phyloP scores from a whole-genome alignment of 2,329 filamentous ascomycete species.

The Pseudogymnoascus sp. region DNA sequence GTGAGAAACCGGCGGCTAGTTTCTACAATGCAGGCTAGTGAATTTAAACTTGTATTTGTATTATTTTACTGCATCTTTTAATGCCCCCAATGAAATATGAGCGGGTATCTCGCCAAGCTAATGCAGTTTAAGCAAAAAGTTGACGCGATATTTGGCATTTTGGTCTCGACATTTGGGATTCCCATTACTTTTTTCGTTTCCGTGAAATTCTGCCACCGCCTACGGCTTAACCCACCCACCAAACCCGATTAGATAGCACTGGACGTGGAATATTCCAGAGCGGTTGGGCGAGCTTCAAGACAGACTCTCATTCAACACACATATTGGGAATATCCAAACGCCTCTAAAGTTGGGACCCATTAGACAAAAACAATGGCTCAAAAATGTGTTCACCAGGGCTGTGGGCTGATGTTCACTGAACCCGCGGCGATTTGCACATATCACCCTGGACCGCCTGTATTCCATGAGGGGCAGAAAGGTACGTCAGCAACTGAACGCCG shows the following conservation, averaged over 20 bases:
- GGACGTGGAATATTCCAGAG: constrained; percentile 13
- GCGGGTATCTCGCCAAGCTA: neutral
- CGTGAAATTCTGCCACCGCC: constrained; percentile 7
- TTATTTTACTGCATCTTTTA: neutral
- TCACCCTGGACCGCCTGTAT: constrained; percentile 88
- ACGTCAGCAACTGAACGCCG: constrained; percentile 29
- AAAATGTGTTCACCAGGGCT: constrained; percentile 96
- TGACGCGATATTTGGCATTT: neutral
- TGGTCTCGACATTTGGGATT: neutral
- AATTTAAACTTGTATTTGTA: constrained; percentile 6
- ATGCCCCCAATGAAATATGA: neutral
- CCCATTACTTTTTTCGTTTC: neutral
- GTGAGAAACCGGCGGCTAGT: neutral
- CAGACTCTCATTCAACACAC: neutral
- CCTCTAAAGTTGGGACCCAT: neutral
- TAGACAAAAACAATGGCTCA: constrained; percentile 37
- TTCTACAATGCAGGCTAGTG: neutral
- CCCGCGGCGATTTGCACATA: constrained; percentile 79
- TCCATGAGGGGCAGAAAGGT: constrained; percentile 99
- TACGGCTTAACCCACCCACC: constrained; percentile 1
- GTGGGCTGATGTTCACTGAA: constrained; percentile 81
- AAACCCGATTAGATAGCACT: constrained; percentile 8
- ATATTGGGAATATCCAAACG: constrained; percentile 6
- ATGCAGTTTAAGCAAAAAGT: neutral
- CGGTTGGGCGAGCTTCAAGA: constrained; percentile 5